Evolutionary conservation across 495 filamentous ascomycete genomes (phyloP).

Genomic region (Penicillium ochrochloron): DNA sequence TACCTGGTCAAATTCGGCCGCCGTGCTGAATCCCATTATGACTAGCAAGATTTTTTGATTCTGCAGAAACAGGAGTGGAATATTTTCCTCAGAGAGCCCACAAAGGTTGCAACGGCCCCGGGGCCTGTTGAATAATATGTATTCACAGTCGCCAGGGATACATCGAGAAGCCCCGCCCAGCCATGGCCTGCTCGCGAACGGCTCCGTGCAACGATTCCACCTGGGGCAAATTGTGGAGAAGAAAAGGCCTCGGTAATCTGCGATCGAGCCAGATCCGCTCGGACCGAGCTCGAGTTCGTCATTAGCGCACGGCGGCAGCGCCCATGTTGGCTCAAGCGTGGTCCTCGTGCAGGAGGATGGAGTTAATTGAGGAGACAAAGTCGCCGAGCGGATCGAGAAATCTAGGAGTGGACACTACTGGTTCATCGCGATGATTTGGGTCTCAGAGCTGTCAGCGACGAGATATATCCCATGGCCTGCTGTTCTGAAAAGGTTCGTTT

Average conservation of each 20-base stretch:
- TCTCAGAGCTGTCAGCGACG: not conserved
- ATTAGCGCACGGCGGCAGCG: constrained; percentile 2
- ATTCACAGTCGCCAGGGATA: not conserved
- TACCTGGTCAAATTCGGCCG: constrained; percentile 28
- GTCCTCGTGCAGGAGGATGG: not conserved
- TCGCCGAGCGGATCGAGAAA: not conserved
- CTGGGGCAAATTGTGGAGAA: constrained; percentile 9
- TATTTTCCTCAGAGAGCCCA: not conserved
- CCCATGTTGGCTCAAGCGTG: constrained; percentile 3
- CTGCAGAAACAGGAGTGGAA: not conserved
- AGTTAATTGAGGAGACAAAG: not conserved
- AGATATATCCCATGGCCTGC: not conserved
- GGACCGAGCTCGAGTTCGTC: constrained; percentile 4
- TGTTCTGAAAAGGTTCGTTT: not conserved
- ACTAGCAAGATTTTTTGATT: not conserved
- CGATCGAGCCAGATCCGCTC: not conserved
- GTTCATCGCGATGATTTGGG: not conserved
- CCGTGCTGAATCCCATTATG: constrained; percentile 27
- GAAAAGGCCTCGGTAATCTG: not conserved
- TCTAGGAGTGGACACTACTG: not conserved
- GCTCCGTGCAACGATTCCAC: not conserved
- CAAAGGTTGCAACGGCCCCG: not conserved
- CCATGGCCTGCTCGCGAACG: not conserved
- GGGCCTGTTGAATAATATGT: not conserved
- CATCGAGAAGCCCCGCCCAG: not conserved